Conservation (phyloP, 495 filamentous ascomycete genomes). For the Xylaria grammica region DNA sequence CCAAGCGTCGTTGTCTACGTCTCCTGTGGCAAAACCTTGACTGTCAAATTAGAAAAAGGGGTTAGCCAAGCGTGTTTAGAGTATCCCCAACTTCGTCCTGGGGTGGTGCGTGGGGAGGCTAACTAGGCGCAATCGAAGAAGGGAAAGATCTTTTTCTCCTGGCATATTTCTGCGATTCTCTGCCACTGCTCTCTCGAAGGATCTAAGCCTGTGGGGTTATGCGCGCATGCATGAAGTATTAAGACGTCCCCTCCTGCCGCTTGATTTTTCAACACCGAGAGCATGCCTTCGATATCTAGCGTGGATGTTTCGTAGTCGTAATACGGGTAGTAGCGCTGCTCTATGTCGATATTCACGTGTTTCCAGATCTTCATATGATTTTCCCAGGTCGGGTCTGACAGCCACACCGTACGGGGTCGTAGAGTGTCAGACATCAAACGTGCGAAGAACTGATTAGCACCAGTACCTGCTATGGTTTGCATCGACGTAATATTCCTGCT, state of each 20-base stretch:
- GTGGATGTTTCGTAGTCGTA: conserved; percentile 50
- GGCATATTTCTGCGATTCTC: conserved; percentile 54
- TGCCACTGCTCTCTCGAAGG: conserved; percentile 60
- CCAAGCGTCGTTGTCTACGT: conserved; percentile 59
- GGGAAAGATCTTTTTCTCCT: conserved; percentile 58
- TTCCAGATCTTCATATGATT: conserved; percentile 28
- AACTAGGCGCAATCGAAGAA: conserved; percentile 62
- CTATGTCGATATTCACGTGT: neutral
- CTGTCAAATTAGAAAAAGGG: neutral
- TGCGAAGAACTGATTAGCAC: conserved; percentile 62
- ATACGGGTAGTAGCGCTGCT: conserved; percentile 42
- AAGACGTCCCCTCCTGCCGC: conserved; percentile 52
- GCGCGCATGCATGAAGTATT: conserved; percentile 59
- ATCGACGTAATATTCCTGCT: conserved; percentile 32
- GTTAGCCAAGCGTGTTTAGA: neutral
- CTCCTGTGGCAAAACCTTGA: conserved; percentile 62
- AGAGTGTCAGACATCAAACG: conserved; percentile 61
- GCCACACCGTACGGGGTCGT: conserved; percentile 11
- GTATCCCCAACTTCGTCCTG: too few relatives aligned
- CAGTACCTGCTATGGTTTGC: conserved; percentile 66
- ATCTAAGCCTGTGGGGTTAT: conserved; percentile 62
- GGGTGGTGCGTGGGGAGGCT: neutral
- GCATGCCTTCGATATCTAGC: conserved; percentile 25
- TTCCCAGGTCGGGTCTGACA: conserved; percentile 18
- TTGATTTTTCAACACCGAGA: conserved; percentile 27